These are phyloP conservation scores for Trametes cinnabarina DNA, from an alignment of 768 basidiomycete species.

Conservation along the genomic window DNA sequence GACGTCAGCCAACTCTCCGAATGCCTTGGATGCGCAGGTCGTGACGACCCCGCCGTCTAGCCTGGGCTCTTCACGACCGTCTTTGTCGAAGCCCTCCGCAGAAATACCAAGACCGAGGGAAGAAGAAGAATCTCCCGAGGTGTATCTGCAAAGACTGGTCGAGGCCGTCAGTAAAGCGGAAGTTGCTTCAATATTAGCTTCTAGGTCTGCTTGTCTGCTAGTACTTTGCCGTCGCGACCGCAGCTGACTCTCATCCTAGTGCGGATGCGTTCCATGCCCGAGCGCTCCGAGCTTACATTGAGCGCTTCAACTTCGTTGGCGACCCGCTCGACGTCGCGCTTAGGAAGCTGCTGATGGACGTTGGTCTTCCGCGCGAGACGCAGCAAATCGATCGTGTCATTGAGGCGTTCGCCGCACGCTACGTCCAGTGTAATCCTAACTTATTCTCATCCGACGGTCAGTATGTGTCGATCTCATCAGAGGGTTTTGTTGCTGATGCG, in stretches of 20 bases:
- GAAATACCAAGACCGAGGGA: conserved; percentile 51
- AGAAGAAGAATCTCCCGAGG: conserved; percentile 65
- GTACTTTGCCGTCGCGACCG: neutral
- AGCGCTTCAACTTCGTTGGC: conserved; percentile 70
- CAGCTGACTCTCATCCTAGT: conserved; percentile 38
- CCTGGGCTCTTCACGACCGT: conserved; percentile 44
- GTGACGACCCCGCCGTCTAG: conserved; percentile 22
- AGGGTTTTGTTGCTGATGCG: neutral
- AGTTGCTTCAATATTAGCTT: conserved; percentile 75
- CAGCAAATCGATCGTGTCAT: conserved; percentile 99
- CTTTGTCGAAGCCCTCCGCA: conserved; percentile 42
- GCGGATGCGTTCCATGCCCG: conserved; percentile 65
- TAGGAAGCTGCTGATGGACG: conserved; percentile 85
- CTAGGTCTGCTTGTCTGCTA: conserved; percentile 51
- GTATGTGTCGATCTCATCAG: conserved; percentile 12
- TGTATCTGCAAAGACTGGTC: conserved; percentile 65
- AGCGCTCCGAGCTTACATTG: conserved; percentile 71
- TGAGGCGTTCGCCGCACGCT: conserved; percentile 88
- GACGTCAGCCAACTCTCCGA: conserved; percentile 30
- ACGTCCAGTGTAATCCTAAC: conserved; percentile 77
- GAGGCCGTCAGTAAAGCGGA: conserved; percentile 72
- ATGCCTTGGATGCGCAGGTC: conserved; percentile 13
- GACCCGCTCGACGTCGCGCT: conserved; percentile 91
- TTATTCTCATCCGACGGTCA: conserved; percentile 77
- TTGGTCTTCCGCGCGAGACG: conserved; percentile 90